Conservation (phyloP, 768 basidiomycete genomes). For the Grammothele lineata region DNA sequence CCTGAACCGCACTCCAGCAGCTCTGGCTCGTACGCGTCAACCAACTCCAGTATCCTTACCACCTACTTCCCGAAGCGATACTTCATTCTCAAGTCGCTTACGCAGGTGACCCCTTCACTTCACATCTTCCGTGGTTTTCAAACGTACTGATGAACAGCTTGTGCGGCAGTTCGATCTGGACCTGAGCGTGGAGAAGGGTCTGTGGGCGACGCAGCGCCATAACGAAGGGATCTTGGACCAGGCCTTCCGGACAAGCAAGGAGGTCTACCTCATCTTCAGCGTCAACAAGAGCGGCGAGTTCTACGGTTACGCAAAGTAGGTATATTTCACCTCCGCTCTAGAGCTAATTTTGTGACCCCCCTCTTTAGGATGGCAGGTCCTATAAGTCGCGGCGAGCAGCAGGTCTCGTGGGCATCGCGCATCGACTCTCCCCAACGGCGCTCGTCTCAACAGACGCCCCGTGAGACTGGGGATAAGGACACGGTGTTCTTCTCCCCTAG, state of each 20-base stretch:
- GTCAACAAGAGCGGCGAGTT: slow-evolving; percentile 95
- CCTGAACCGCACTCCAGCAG: slow-evolving; percentile 43
- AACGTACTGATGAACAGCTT: no score
- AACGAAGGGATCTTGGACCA: slow-evolving; percentile 90
- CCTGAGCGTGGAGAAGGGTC: slow-evolving; percentile 67
- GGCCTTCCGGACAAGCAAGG: slow-evolving; percentile 85
- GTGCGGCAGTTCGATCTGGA: slow-evolving; percentile 65
- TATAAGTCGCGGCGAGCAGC: slow-evolving; percentile 46
- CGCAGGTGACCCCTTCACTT: slow-evolving; percentile 44
- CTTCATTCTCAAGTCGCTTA: slow-evolving; percentile 88
- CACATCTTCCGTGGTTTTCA: neutral
- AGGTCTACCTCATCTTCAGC: slow-evolving; percentile 87
- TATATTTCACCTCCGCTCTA: slow-evolving; percentile 2
- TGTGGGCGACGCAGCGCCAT: slow-evolving; percentile 93
- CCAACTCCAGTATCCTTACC: slow-evolving; percentile 74
- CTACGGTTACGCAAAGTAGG: slow-evolving; percentile 84
- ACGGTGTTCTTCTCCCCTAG: slow-evolving; percentile 31
- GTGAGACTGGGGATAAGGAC: slow-evolving; percentile 4
- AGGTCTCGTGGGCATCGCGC: slow-evolving; percentile 55
- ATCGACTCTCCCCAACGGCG: slow-evolving; percentile 27
- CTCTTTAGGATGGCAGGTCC: slow-evolving; percentile 66
- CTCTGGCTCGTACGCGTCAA: slow-evolving; percentile 73
- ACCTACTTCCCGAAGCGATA: slow-evolving; percentile 83
- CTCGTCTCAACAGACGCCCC: slow-evolving; percentile 19
- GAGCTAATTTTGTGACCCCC: neutral